Percentiles rank a stretch among this genome's conserved stretches.
phyloP scores from a whole-genome alignment of 192 early-diverging fungal genomes.

The Coemansia sp. region DNA sequence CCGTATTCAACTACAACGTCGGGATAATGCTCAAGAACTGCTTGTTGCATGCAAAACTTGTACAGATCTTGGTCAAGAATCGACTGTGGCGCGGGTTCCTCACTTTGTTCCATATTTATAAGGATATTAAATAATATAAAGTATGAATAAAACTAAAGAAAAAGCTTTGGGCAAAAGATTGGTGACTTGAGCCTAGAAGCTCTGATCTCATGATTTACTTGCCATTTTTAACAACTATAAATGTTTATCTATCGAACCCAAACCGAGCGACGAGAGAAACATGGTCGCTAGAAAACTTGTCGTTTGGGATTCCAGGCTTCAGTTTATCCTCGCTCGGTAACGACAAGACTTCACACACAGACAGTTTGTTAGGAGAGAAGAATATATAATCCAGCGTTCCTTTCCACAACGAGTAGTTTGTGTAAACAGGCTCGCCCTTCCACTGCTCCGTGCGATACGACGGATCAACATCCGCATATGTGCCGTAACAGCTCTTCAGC shows the following conservation, averaged over 20 bases:
- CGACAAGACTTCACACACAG: constrained; percentile 31
- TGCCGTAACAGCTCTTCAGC: constrained; percentile 41
- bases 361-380: constrained; percentile 17
- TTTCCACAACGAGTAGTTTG: constrained; percentile 53
- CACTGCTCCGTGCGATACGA: constrained; percentile 46
- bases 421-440: constrained; percentile 54
- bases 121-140: background rate
- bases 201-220: background rate
- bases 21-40: constrained; percentile 69
- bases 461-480: constrained; percentile 43
- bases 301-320: constrained; percentile 52
- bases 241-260: background rate
- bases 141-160: background rate
- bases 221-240: background rate
- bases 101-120: constrained; percentile 1
- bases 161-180: background rate
- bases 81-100: constrained; percentile 46
- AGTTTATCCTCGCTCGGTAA: constrained; percentile 30
- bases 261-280: constrained; percentile 39
- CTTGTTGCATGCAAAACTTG: constrained; percentile 84
- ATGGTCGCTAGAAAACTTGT: constrained; percentile 49
- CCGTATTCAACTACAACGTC: constrained; percentile 60
- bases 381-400: constrained; percentile 56
- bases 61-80: constrained; percentile 83
- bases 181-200: background rate